These are phyloP conservation scores for Metroxylon sagu DNA, from an alignment of 176 grass and related monocot genomes.

Conservation along the genomic window DNA sequence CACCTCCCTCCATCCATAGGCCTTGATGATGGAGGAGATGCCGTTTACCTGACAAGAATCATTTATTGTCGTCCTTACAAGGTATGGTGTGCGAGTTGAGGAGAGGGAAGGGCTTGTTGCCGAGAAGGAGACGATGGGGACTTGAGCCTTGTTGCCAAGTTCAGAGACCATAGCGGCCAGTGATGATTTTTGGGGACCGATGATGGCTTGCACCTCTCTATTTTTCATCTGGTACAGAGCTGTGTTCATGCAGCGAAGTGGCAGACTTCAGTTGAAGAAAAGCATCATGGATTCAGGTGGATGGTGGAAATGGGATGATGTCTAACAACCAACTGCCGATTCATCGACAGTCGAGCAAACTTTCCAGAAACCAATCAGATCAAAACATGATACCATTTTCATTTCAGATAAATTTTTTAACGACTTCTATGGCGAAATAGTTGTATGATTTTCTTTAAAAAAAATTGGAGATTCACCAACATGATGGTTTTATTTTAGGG, in stretches of 20 bases:
- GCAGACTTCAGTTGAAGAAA: no score
- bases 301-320: no score
- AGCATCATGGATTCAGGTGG: no score
- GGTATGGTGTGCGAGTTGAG: slow-evolving; percentile 17
- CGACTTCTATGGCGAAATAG: no score
- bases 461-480: no score
- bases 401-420: no score
- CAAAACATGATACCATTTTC: no score
- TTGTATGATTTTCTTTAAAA: no score
- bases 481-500: no score
- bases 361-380: no score
- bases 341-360: no score
- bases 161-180: slow-evolving; percentile 34
- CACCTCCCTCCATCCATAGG: slow-evolving; percentile 44
- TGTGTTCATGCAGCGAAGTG: not conserved
- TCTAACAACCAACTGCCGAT: no score
- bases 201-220: slow-evolving; percentile 28
- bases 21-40: slow-evolving; percentile 33
- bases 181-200: slow-evolving; percentile 41
- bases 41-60: slow-evolving; percentile 28
- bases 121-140: slow-evolving; percentile 49
- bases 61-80: slow-evolving; percentile 36
- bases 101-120: slow-evolving; percentile 40
- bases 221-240: slow-evolving; percentile 35
- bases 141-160: slow-evolving; percentile 35